phyloP scores from a whole-genome alignment of 139 green algal species.

The Nannochloris sp. region DNA sequence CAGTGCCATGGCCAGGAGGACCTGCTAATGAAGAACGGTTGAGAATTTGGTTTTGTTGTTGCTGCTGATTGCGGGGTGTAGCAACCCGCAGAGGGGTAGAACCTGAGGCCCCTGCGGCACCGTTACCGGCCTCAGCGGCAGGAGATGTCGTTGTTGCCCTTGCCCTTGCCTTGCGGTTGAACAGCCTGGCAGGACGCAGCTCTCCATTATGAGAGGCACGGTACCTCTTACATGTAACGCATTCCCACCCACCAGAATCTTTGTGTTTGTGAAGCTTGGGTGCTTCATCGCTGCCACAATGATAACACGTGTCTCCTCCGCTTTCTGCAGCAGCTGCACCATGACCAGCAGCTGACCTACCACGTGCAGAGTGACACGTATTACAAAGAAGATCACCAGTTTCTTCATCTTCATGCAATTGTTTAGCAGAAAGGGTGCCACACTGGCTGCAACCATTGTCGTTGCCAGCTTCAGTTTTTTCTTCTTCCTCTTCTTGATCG shows the following conservation, averaged over 20 bases:
- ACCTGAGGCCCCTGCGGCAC: neutral
- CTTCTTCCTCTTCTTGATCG: neutral
- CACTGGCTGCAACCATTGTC: neutral
- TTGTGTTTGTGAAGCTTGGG: neutral
- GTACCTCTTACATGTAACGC: neutral
- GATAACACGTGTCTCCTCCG: neutral
- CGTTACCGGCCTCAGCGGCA: neutral
- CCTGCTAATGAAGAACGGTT: too few relatives aligned
- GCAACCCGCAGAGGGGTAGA: neutral
- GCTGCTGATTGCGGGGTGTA: too few relatives aligned
- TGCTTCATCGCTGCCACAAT: neutral
- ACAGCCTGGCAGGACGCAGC: constrained; percentile 1
- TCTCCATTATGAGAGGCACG: neutral
- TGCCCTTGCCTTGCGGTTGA: neutral
- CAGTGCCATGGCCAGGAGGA: neutral
- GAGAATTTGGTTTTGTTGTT: too few relatives aligned
- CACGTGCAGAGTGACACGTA: neutral
- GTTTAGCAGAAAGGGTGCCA: neutral
- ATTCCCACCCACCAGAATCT: constrained; percentile 5
- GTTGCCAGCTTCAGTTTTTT: neutral
- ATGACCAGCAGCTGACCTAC: neutral
- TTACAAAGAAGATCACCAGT: neutral
- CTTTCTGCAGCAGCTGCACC: neutral
- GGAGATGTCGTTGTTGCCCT: neutral
- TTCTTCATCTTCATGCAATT: neutral